Conservation (phyloP, 192 early-diverging fungal species). For the Dimargaris cristalligena region DNA sequence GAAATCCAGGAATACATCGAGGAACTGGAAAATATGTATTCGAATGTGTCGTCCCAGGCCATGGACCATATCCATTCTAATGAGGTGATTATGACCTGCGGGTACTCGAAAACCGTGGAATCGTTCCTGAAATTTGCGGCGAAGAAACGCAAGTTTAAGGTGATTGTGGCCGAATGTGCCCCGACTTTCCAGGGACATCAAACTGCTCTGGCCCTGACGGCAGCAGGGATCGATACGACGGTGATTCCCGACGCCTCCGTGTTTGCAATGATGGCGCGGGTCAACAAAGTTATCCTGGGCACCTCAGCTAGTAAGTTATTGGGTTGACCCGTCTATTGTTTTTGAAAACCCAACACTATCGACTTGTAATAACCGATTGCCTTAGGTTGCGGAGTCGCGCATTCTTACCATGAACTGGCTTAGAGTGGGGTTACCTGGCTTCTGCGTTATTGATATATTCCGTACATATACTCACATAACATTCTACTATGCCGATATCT, state of each 20-base stretch:
- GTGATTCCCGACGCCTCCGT: slow-evolving; percentile 84
- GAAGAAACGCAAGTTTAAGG: slow-evolving; percentile 71
- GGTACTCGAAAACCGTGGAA: slow-evolving; percentile 70
- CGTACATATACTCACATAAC: no score
- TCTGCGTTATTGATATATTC: no score
- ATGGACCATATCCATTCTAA: slow-evolving; percentile 87
- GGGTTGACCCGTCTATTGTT: no score
- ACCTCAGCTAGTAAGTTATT: slow-evolving; percentile 52
- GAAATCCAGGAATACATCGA: slow-evolving; percentile 75
- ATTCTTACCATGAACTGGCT: no score
- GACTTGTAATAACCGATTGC: no score
- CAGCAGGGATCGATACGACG: slow-evolving; percentile 74
- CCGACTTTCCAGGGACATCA: slow-evolving; percentile 79
- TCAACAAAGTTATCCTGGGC: slow-evolving; percentile 91
- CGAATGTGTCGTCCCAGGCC: slow-evolving; percentile 67
- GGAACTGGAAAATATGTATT: slow-evolving; percentile 63
- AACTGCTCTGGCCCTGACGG: slow-evolving; percentile 55
- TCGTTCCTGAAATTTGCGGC: slow-evolving; percentile 74
- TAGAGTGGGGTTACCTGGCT: no score
- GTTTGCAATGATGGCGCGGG: slow-evolving; percentile 94
- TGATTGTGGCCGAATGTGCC: slow-evolving; percentile 86
- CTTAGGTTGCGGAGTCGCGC: no score
- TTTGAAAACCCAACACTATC: no score
- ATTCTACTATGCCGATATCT: no score
- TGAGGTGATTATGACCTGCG: slow-evolving; percentile 91